Base-by-base conservation (phyloP, 1,139 yeast genomes). In the Nematodospora anomalae region DNA sequence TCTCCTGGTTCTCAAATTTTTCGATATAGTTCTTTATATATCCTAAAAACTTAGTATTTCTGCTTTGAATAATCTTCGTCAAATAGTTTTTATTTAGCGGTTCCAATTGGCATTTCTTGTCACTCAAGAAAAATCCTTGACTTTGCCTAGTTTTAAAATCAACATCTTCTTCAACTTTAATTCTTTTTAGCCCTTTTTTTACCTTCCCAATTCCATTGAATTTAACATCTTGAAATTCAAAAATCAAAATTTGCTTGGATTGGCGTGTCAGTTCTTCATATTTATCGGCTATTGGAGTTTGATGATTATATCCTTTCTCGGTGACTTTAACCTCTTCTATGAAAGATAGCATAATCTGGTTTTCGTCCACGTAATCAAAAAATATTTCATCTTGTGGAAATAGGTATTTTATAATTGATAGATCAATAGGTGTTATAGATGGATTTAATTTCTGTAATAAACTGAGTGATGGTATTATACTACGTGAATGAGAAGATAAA, bases 171-270 rank as follows among this genome's bases (percentile, higher is more conserved):
- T 38, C 30, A 9, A 23, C 15, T 18, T 36, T 33, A 9, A 23
- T 15, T 36, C 48, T 39, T 37, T 49, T 47, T 33, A 50, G 44
- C 3, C 55, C 53, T 28, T 55, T 60, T 26, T 56, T 48, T 1
- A 53, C 41, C 1, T 62, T 55, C 1, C 69, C 74, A 14, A 70
- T 61, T 2, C 72, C 67, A 40, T 68, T 68, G 2, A 69, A 48
- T 33, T 64, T 63, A 22, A 88, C 87, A 58, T 89, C 96, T 13
- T 78, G 69, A 55, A 89, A 87, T 50, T 85, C 95, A 55, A 89
- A 83, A 2, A 88, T 68, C 18, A 89, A 64, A 3, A 86, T 51
- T 47, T 82, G 88, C 22, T 9, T 52, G 43, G 18, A 52, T 45
- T 3, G 53, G 49, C n/a, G 57, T 55, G 36, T 59, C 61, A 24